Conservation (phyloP, 768 basidiomycete species). For the Russula vinacea region DNA sequence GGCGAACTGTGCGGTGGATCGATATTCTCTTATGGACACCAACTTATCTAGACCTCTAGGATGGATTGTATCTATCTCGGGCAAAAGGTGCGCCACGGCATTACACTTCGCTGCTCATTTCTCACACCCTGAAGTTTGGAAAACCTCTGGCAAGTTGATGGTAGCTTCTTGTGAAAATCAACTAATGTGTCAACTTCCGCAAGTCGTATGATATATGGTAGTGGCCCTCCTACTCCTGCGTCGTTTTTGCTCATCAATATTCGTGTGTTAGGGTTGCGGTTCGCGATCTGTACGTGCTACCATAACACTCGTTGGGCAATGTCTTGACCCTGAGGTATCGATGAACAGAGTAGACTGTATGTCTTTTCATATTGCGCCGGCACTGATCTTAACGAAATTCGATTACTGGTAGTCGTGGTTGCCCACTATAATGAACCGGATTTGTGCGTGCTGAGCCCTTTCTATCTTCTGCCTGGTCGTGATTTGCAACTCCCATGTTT, state of each 20-base stretch:
- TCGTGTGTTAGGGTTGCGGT: slow-evolving; percentile 33
- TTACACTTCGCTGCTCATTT: neutral
- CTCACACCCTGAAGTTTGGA: slow-evolving; percentile 51
- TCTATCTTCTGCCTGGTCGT: slow-evolving; percentile 1
- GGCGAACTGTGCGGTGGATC: slow-evolving; percentile 71
- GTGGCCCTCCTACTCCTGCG: neutral
- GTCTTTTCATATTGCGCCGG: slow-evolving; percentile 1
- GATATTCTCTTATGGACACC: neutral
- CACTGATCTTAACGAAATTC: neutral
- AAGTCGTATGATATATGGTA: slow-evolving; percentile 62
- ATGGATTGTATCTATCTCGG: slow-evolving; percentile 97
- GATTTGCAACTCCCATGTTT: slow-evolving; percentile 18
- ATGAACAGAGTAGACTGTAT: slow-evolving; percentile 56
- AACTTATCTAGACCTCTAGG: slow-evolving; percentile 37
- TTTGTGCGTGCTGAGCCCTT: slow-evolving; percentile 49
- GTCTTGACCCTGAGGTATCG: neutral
- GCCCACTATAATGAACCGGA: slow-evolving; percentile 71
- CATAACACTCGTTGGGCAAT: neutral
- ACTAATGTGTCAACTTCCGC: neutral
- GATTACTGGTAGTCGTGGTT: slow-evolving; percentile 56
- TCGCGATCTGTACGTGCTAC: slow-evolving; percentile 61
- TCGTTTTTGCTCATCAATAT: neutral
- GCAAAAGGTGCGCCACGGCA: slow-evolving; percentile 64
- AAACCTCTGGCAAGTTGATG: slow-evolving; percentile 60
- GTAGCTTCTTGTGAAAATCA: neutral